phyloP scores from a whole-genome alignment of 1,139 yeast genomes.

The Lodderomyces theae region DNA sequence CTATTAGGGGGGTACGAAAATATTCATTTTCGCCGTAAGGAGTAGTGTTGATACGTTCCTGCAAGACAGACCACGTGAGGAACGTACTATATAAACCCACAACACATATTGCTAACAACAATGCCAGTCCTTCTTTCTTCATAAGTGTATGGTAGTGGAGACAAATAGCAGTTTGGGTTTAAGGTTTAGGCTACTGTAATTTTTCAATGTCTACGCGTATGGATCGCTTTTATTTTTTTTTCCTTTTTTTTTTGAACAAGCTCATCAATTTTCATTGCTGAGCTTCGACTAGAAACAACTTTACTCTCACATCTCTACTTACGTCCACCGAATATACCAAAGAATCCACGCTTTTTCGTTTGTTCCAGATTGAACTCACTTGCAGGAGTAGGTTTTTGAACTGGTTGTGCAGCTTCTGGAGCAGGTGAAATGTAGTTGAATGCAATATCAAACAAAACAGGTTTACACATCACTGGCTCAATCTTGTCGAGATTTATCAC shows the following conservation, averaged over 20 bases:
- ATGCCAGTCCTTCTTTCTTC: slow-evolving; percentile 21
- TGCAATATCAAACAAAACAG: slow-evolving; percentile 87
- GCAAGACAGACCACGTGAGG: slow-evolving; percentile 86
- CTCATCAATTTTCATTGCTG: background rate
- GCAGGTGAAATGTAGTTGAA: slow-evolving; percentile 68
- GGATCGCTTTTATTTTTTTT: too few species aligned
- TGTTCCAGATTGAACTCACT: slow-evolving; percentile 16
- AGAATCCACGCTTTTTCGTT: slow-evolving; percentile 32
- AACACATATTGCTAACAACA: slow-evolving; percentile 52
- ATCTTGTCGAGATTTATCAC: slow-evolving; percentile 49
- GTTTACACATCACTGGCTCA: slow-evolving; percentile 69
- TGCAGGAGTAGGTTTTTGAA: background rate
- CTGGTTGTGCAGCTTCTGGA: slow-evolving; percentile 3
- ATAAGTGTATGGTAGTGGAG: slow-evolving; percentile 2
- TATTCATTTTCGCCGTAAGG: slow-evolving; percentile 56
- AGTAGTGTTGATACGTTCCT: slow-evolving; percentile 80
- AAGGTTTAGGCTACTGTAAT: too few species aligned
- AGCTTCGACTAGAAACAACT: too few species aligned
- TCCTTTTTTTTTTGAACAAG: too few species aligned
- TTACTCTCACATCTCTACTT: background rate
- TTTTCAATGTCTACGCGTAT: background rate
- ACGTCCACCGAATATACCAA: slow-evolving; percentile 43
- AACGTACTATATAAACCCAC: slow-evolving; percentile 81
- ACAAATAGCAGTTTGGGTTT: background rate
- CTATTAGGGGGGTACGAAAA: slow-evolving; percentile 73